These are phyloP conservation scores for Alloteropsis semialata DNA, from an alignment of 176 grass and related monocot genomes.

Conservation along the genomic window DNA sequence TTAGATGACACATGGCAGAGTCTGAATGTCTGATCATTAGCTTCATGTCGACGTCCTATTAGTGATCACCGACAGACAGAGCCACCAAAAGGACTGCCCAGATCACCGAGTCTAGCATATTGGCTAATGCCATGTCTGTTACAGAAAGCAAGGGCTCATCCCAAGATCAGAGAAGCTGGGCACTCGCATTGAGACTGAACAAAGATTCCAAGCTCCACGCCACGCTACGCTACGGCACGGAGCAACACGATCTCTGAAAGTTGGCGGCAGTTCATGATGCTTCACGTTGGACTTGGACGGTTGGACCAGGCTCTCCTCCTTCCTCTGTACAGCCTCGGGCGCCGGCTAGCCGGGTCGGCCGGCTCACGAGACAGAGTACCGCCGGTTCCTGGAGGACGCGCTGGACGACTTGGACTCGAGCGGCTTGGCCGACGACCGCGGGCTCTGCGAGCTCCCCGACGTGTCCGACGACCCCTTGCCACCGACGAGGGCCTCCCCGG, in stretches of 20 bases:
- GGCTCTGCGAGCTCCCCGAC: slow-evolving; percentile 73
- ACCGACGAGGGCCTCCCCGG: slow-evolving; percentile 22
- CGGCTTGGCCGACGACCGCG: slow-evolving; percentile 52
- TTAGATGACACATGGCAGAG: not conserved
- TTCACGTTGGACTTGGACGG: not conserved
- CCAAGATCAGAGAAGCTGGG: not conserved
- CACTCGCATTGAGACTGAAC: not conserved
- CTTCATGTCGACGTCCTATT: not conserved
- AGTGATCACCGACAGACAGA: not conserved
- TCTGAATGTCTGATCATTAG: not conserved
- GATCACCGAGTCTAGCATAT: not conserved
- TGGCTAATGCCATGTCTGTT: not conserved
- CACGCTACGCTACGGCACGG: not conserved
- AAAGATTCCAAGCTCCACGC: not conserved
- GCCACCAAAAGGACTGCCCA: not conserved
- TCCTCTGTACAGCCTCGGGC: slow-evolving; percentile 31
- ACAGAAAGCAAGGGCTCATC: not conserved
- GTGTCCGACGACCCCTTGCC: slow-evolving; percentile 64
- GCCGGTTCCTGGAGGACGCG: slow-evolving; percentile 48
- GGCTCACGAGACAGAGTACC: slow-evolving; percentile 60
- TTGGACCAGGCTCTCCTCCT: slow-evolving; percentile 12
- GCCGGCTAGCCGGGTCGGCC: not conserved
- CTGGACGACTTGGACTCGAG: slow-evolving; percentile 45
- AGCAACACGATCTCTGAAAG: not conserved
- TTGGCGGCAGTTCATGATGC: slow-evolving; percentile 2